Conservation (phyloP, 805 yeast species). For the Ogataea philodendri region DNA sequence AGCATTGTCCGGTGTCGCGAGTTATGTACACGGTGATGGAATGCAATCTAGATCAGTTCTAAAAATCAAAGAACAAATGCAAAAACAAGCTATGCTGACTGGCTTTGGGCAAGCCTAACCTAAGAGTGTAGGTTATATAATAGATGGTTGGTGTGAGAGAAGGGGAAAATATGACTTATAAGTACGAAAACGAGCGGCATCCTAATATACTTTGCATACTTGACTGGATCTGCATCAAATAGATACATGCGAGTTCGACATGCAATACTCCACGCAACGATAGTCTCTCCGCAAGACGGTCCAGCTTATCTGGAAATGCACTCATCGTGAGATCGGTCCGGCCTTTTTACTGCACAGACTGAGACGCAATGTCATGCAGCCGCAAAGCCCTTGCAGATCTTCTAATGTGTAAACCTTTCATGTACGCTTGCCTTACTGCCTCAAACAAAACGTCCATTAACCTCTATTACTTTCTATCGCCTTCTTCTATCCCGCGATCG, state of each 20-base stretch:
- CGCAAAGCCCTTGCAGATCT: slow-evolving; percentile 1
- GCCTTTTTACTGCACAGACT: too few relatives aligned
- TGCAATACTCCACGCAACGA: not conserved
- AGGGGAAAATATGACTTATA: slow-evolving; percentile 4
- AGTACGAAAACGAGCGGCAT: too few relatives aligned
- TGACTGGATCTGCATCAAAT: too few relatives aligned
- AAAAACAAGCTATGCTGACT: too few relatives aligned
- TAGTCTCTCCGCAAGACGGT: slow-evolving; percentile 3
- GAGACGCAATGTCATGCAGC: slow-evolving; percentile 4
- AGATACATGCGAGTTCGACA: slow-evolving; percentile 3
- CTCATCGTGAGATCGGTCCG: not conserved
- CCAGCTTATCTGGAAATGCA: slow-evolving; percentile 4
- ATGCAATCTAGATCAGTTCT: slow-evolving; percentile 4
- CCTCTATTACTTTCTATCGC: not conserved
- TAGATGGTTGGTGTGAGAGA: too few relatives aligned
- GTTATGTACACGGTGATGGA: too few relatives aligned
- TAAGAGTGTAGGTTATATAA: too few relatives aligned
- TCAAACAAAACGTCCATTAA: too few relatives aligned
- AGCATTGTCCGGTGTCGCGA: slow-evolving; percentile 23
- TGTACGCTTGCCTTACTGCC: too few relatives aligned
- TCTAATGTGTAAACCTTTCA: too few relatives aligned
- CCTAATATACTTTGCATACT: too few relatives aligned
- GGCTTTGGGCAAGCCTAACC: too few relatives aligned
- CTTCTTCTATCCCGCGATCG: slow-evolving; percentile 1
- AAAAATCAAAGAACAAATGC: slow-evolving; percentile 5